Evolutionary conservation across 192 early-diverging fungal genomes (phyloP), one percentile per base, ranked within the genome.

Genomic region (Mortierella hygrophila): DNA sequence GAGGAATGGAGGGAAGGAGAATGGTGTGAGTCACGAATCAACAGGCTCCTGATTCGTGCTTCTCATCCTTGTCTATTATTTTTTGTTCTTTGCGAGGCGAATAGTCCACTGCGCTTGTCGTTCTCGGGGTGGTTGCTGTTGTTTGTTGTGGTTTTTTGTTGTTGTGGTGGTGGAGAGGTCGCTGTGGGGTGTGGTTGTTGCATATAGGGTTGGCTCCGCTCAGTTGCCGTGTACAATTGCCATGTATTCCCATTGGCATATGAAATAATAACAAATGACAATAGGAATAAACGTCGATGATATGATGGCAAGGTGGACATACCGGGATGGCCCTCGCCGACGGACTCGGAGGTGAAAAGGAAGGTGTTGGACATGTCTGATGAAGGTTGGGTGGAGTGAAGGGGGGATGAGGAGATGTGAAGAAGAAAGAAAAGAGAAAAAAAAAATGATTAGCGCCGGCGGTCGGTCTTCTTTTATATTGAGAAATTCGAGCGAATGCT

Each of bases 271-370:
- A 37, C 35, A 38, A 35, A 35, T 9, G 44, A 46, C 44, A 40
- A 40, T 40, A 40, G 44, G 65, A 37, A 32, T 52, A 21, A 21
- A 52, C 49, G 49, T 52, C 4, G 49, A 5, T 52, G 49, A 52
- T 35, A 20, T 21, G 49, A 52, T 35, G 9, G 13, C 49, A 60
- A 9, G 52, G 75, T 47, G 11, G 23, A 77, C 79, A 72, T 90
- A 96, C 95, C 95, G 80, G 98, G 98, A 91, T 99, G 99, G 89
- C 99, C 99, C 93, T 99, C 99, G 89, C 99, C 99, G 89, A 99
- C 99, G 87, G 99, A 99, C 92, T 99, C 99, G 85, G 99, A 99
- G 88, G 99, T 99, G 93, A 99, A 99, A 79, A 99, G 94, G 93
- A 99, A 99, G 76, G 96, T 97, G 49, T 52, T 52, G 70, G 83